Evolutionary conservation across 768 basidiomycete genomes (phyloP), one percentile per base, ranked within the genome.

Genomic region (Mycena capillaripes): DNA sequence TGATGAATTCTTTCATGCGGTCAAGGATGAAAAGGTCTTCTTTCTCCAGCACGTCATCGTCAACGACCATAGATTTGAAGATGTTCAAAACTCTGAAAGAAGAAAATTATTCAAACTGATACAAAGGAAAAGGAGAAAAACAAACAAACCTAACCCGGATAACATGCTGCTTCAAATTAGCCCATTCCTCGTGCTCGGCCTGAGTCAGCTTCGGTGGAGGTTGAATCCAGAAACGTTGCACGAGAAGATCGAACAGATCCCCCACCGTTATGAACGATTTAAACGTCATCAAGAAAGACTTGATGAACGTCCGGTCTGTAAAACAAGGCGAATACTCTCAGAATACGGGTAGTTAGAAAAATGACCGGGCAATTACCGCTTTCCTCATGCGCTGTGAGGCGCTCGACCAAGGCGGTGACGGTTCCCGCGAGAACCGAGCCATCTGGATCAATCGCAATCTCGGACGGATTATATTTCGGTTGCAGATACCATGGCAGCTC

Each of bases 281-380:
- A 86, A 95, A 98, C 0, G 97, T 98, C 90, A 98, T 93, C 74
- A 99, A 83, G 88, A 99, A 99, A 0, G 97, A 92, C 79, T 93
- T 92, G 80, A 88, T 94, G 82, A 93, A 97, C 9, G 89, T 89
- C 0, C 91, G 88, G 81, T 98, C 94, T 93, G 60, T 42, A 76
- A 69, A 62, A 66, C 29, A 23, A 21, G 30, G 6, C 7, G 11
- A n/a, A n/a, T n/a, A n/a, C 1, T 10, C 14, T 38, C 14, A 36
- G 58, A 58, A 67, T n/a, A 70, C 27, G 32, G 40, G 27, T 56
- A 71, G n/a, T n/a, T n/a, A 40, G 72, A 61, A 42, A 25, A 58
- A 50, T 21, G 14, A 38, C 50, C 55, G 55, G 46, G 32, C n/a
- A 80, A 91, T 78, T 75, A 95, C 96, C 95, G 64, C 91, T 90